Conservation (phyloP, 148 eudicot species). For the Chenopodium berlandieri region DNA sequence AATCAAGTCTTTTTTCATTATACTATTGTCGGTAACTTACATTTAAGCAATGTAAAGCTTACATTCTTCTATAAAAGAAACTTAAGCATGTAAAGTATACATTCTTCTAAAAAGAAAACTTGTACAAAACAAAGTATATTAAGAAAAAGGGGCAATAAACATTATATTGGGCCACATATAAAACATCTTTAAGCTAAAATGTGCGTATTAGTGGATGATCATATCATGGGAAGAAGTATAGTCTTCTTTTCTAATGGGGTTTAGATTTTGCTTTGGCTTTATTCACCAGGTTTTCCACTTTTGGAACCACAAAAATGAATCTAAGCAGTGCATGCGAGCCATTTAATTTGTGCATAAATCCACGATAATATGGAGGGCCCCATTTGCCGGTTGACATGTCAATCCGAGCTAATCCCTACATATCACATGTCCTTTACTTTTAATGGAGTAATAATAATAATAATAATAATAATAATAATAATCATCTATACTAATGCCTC, state of each 20-base stretch:
- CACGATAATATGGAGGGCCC: slow-evolving; percentile 14
- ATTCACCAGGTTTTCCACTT: slow-evolving; percentile 5
- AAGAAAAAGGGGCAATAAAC: slow-evolving; percentile 9
- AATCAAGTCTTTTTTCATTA: background rate
- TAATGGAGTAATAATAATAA: no score
- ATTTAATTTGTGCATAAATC: slow-evolving; percentile 19
- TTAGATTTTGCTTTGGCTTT: background rate
- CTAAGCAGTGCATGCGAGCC: slow-evolving; percentile 35
- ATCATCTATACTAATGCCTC: no score
- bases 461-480: no score
- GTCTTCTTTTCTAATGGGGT: background rate
- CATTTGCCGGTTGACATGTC: slow-evolving; percentile 13
- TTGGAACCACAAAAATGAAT: slow-evolving; percentile 27
- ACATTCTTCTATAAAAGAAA: slow-evolving; percentile 21
- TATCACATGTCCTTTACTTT: no score
- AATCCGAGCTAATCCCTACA: background rate
- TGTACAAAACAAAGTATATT: background rate
- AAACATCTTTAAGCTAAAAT: background rate
- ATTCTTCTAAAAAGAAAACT: slow-evolving; percentile 23
- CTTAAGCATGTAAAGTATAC: slow-evolving; percentile 13
- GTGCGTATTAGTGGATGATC: slow-evolving; percentile 14
- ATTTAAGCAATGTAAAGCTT: slow-evolving; percentile 8
- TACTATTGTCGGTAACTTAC: background rate
- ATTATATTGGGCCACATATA: slow-evolving; percentile 14
- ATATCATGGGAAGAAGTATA: slow-evolving; percentile 8